Evolutionary conservation across 768 basidiomycete species (phyloP).

Genomic region (Phanerodontia chrysosporium): DNA sequence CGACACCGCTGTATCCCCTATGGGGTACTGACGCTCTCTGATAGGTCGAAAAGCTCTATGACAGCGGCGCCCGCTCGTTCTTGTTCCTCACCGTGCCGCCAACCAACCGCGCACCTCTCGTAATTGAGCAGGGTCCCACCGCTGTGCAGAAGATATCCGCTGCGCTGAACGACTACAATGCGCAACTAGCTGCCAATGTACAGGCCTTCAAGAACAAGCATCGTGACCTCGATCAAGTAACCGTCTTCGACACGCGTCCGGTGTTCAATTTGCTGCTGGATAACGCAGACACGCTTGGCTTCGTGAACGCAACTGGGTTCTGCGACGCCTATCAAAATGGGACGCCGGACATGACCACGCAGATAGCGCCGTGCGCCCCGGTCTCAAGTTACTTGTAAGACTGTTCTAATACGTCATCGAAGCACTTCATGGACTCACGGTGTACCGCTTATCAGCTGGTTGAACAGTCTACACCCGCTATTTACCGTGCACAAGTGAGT

Average conservation of each 20-base stretch:
- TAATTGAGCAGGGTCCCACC: conserved; percentile 34
- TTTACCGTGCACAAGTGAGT: conserved; percentile 61
- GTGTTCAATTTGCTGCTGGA: conserved; percentile 58
- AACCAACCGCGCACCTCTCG: conserved; percentile 34
- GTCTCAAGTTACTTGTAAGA: conserved; percentile 64
- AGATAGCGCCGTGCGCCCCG: conserved; percentile 54
- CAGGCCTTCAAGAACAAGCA: conserved; percentile 38
- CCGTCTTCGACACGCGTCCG: conserved; percentile 51
- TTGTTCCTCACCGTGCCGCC: conserved; percentile 37
- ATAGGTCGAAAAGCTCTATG: conserved; percentile 45
- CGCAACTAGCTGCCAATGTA: conserved; percentile 36
- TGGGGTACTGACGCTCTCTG: neutral
- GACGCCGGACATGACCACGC: conserved; percentile 47
- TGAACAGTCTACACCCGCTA: conserved; percentile 56
- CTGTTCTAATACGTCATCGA: neutral
- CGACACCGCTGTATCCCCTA: neutral
- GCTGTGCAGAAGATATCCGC: conserved; percentile 26
- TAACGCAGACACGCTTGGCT: conserved; percentile 47
- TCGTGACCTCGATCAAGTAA: conserved; percentile 39
- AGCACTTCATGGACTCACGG: neutral
- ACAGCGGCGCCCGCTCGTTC: conserved; percentile 36
- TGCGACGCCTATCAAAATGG: conserved; percentile 59
- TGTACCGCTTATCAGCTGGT: conserved; percentile 43
- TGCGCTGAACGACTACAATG: conserved; percentile 47
- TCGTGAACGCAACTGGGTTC: conserved; percentile 54